These are phyloP conservation scores for Puccinellia tenuiflora DNA, from an alignment of 176 grass and related monocot species.

Conservation along the genomic window DNA sequence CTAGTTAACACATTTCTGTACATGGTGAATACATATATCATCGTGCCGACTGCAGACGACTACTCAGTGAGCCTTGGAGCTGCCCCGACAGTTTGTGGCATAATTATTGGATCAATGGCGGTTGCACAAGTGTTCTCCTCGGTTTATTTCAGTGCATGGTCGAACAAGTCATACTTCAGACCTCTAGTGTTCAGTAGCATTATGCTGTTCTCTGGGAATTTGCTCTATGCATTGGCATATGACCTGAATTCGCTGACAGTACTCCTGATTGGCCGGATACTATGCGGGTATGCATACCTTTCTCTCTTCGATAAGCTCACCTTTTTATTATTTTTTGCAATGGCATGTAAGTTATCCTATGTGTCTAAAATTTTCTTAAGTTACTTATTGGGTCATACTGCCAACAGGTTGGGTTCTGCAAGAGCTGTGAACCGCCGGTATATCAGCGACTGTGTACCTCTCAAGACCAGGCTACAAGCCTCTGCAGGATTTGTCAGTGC, in stretches of 20 bases:
- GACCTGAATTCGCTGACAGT: slow-evolving; percentile 61
- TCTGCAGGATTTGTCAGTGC: slow-evolving; percentile 95
- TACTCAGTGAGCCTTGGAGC: slow-evolving; percentile 77
- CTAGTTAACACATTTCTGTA: slow-evolving; percentile 86
- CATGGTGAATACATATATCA: slow-evolving; percentile 92
- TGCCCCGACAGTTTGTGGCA: slow-evolving; percentile 69
- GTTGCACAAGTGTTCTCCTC: slow-evolving; percentile 84
- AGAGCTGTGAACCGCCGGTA: slow-evolving; percentile 93
- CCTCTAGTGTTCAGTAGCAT: slow-evolving; percentile 84
- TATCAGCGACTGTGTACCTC: slow-evolving; percentile 92
- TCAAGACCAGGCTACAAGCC: slow-evolving; percentile 76
- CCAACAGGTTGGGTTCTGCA: slow-evolving; percentile 78
- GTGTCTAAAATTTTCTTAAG: slow-evolving; percentile 2
- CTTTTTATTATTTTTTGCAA: not conserved
- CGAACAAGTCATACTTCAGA: slow-evolving; percentile 75
- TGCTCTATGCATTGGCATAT: slow-evolving; percentile 77
- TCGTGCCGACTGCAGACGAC: slow-evolving; percentile 82
- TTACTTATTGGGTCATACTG: not conserved
- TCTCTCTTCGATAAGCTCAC: not conserved
- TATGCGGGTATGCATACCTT: slow-evolving; percentile 58
- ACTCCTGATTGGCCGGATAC: slow-evolving; percentile 60
- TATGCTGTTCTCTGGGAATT: slow-evolving; percentile 66
- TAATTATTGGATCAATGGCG: slow-evolving; percentile 92
- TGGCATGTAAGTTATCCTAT: not conserved
- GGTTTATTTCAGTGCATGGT: slow-evolving; percentile 90